phyloP scores from a whole-genome alignment of 495 filamentous ascomycete genomes.

The Podospora australis region DNA sequence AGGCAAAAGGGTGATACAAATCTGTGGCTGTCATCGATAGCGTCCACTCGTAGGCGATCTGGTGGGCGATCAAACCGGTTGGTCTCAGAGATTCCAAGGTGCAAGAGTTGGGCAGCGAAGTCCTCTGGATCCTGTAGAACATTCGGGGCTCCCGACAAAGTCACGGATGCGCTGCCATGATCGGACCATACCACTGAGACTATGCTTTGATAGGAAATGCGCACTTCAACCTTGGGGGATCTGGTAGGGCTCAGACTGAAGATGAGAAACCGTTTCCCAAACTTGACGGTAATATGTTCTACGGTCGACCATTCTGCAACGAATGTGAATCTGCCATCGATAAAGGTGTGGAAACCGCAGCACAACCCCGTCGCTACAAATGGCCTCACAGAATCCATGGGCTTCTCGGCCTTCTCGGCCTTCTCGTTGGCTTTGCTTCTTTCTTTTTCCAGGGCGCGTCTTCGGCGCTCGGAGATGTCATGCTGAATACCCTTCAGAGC shows the following conservation, averaged over 20 bases:
- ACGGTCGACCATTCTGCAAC: slow-evolving; percentile 36
- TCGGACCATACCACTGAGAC: slow-evolving; percentile 29
- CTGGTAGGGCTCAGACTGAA: slow-evolving; percentile 20
- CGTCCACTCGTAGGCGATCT: slow-evolving; percentile 17
- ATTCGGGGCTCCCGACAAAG: slow-evolving; percentile 20
- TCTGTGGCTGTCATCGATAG: slow-evolving; percentile 12
- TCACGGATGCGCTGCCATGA: slow-evolving; percentile 23
- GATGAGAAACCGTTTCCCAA: slow-evolving; percentile 36
- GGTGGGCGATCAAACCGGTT: slow-evolving; percentile 3
- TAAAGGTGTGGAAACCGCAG: slow-evolving; percentile 48
- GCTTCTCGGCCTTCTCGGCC: slow-evolving; percentile 1
- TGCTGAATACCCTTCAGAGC: slow-evolving; percentile 36
- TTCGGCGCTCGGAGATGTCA: slow-evolving; percentile 19
- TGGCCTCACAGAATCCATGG: slow-evolving; percentile 2
- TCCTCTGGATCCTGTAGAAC: too few species aligned
- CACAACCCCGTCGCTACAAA: slow-evolving; percentile 30
- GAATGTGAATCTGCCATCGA: slow-evolving; percentile 34
- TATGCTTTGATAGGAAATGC: slow-evolving; percentile 35
- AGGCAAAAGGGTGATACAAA: slow-evolving; percentile 9
- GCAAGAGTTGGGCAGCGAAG: too few species aligned
- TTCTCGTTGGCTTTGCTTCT: background rate
- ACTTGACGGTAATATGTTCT: slow-evolving; percentile 32
- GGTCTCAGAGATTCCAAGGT: background rate
- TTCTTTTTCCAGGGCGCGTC: slow-evolving; percentile 5
- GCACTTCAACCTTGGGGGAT: slow-evolving; percentile 18